Base-by-base conservation (phyloP, 1,284 basidiomycete species). In the Spongiforma sp. region DNA sequence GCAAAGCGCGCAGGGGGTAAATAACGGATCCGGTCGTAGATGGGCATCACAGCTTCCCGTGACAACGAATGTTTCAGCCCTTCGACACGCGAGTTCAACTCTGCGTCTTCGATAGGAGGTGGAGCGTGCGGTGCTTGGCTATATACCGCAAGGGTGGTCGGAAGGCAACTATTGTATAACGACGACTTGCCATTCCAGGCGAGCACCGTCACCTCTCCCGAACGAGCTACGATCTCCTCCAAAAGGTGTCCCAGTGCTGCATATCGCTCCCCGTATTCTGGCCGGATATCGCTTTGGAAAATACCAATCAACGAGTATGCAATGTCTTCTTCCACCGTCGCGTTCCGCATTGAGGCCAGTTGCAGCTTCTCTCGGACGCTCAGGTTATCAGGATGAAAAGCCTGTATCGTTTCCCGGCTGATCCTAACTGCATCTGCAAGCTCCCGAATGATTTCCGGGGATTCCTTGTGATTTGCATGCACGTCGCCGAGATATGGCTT, bases 221-320 rank as follows among this genome's bases (percentile, higher is more conserved):
- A 58, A 37, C 66, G 70, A 15, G 54, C 37, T 19, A 70, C 58
- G 15, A 66, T 66, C 32, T 72, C 70, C 5, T 69, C 62, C 52
- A 70, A 46, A 19, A 69, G 52, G 26, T 59, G 69, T 3, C 69
- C 69, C 3, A 69, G 34, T 12, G 68, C 68, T 5, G 26, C 53
- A 10, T 46, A n/a, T 41, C 48, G 54, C 32, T 69, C 69, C 26
- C 68, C 67, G 21, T 69, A 71, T 6, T 37, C 37, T 2, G 69
- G 69, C 33, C n/a, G 50, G 12, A 71, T 53, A 28, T 69, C 69
- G 28, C 69, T 64, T 11, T 60, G 54, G 53, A 69, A 67, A 30
- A 71, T 67, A 5, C 68, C 68, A 28, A 68, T 67, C 37, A 68
- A 53, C 2, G 65, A 65, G 30, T 70, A 70, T 12, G 67, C 65